Percentiles rank a stretch among this genome's conserved stretches.
phyloP scores from a whole-genome alignment of 2,329 filamentous ascomycete species.

The Pestalotiopsis fici region DNA sequence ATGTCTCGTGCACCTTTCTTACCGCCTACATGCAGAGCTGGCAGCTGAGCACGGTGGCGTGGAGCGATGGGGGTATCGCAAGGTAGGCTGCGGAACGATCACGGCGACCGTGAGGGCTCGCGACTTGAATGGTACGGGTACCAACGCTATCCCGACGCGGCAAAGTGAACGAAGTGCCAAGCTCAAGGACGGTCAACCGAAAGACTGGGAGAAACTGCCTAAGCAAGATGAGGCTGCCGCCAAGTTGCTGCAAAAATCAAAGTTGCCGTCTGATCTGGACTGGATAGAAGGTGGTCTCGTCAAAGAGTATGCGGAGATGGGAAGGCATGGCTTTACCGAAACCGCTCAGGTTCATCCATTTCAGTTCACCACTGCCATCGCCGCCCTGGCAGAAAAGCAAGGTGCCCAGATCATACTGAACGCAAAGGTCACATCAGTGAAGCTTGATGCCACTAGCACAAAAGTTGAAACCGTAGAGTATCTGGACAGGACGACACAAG shows the following conservation, averaged over 20 bases:
- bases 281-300: slow-evolving; percentile 76
- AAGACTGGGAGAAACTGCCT: slow-evolving; percentile 61
- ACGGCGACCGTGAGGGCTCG: slow-evolving; percentile 31
- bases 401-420: slow-evolving; percentile 70
- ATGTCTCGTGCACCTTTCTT: slow-evolving; percentile 83
- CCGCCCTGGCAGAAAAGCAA: slow-evolving; percentile 69
- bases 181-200: slow-evolving; percentile 34
- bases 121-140: slow-evolving; percentile 31
- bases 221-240: slow-evolving; percentile 56
- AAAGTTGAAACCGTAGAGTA: slow-evolving; percentile 64
- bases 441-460: slow-evolving; percentile 45
- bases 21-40: slow-evolving; percentile 78
- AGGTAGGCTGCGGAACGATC: slow-evolving; percentile 70
- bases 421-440: slow-evolving; percentile 67
- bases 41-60: slow-evolving; percentile 81
- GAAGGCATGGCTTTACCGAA: slow-evolving; percentile 63
- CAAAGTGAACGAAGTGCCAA: slow-evolving; percentile 19
- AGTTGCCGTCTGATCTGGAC: slow-evolving; percentile 76
- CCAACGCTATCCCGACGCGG: slow-evolving; percentile 21
- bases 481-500: slow-evolving; percentile 45
- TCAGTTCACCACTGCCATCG: slow-evolving; percentile 86
- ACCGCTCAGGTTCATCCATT: slow-evolving; percentile 95
- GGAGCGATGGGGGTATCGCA: slow-evolving; percentile 83
- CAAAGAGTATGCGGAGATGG: slow-evolving; percentile 79
- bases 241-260: slow-evolving; percentile 52